Evolutionary conservation across 306 rosid genomes (phyloP).

Genomic region (Acacia melanoxylon): DNA sequence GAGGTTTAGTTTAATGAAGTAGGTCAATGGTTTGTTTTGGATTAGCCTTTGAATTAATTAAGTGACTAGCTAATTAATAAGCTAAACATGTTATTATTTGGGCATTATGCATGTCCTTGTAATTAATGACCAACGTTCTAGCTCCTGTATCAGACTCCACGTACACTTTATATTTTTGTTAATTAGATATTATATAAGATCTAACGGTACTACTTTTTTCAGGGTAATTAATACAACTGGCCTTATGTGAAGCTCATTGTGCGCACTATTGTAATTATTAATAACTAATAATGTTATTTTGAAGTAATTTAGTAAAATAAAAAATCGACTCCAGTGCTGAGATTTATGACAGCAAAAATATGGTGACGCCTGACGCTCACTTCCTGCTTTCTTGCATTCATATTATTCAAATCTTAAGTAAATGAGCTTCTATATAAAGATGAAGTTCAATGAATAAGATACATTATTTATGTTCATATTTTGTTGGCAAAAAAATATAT

Average conservation of each 20-base stretch:
- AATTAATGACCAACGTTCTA: neutral
- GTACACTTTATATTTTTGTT: neutral
- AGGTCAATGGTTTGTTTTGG: slow-evolving; percentile 34
- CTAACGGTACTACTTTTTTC: neutral
- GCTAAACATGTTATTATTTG: slow-evolving; percentile 1
- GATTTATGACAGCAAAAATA: neutral
- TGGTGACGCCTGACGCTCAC: neutral
- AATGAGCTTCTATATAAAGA: neutral
- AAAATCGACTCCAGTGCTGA: neutral
- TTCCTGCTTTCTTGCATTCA: neutral
- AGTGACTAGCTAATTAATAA: neutral
- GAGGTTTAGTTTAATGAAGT: slow-evolving; percentile 19
- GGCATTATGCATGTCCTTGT: neutral
- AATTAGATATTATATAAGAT: slow-evolving; percentile 6
- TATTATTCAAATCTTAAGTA: neutral
- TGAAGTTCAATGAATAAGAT: neutral
- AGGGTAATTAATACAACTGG: neutral
- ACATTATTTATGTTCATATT: too few species aligned
- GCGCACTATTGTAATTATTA: neutral
- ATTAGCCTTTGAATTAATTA: slow-evolving; percentile 32
- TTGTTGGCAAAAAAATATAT: too few species aligned
- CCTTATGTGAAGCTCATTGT: neutral
- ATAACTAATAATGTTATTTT: neutral
- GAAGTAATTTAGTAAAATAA: neutral
- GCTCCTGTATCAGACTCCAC: neutral